Percentiles rank a stretch among this genome's conserved stretches.
These are phyloP conservation scores for Coniochaeta prunicola DNA, from an alignment of 2,329 filamentous ascomycete genomes.

Conservation along the genomic window DNA sequence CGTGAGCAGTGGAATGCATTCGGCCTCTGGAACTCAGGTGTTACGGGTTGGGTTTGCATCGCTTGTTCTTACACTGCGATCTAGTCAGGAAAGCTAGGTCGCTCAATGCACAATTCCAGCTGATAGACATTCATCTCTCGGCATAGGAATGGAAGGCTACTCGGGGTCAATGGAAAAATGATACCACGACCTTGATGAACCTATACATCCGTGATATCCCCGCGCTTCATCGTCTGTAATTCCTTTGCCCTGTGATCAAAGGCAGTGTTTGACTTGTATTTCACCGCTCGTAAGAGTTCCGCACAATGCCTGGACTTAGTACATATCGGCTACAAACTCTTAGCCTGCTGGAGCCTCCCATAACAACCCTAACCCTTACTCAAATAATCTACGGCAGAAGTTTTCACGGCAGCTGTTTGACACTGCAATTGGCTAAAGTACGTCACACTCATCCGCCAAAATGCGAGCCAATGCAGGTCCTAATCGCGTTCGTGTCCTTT, in stretches of 20 bases:
- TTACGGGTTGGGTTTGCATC: constrained; percentile 2
- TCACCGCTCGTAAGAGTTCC: too few relatives aligned
- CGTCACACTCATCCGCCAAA: neutral
- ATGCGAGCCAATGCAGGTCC: neutral
- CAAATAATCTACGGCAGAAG: neutral
- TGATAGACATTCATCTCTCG: neutral
- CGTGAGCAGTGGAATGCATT: constrained; percentile 4
- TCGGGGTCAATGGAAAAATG: constrained; percentile 1
- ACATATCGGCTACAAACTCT: too few relatives aligned
- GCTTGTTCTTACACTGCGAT: constrained; percentile 1
- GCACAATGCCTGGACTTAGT: too few relatives aligned
- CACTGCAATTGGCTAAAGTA: neutral
- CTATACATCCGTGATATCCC: neutral
- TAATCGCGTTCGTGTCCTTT: constrained; percentile 3
- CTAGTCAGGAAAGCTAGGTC: constrained; percentile 1
- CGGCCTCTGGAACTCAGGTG: constrained; percentile 7
- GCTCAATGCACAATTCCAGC: constrained; percentile 4
- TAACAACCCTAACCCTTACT: neutral
- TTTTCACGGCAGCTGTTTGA: neutral
- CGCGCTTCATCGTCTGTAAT: neutral
- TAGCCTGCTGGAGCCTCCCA: too few relatives aligned
- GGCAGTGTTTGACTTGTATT: neutral
- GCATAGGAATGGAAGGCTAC: constrained; percentile 2
- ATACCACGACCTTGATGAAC: constrained; percentile 4
- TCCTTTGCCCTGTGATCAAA: neutral